These are phyloP conservation scores for Adiantum capillusveneris DNA, from an alignment of 75 land plant genomes.

Conservation along the genomic window DNA sequence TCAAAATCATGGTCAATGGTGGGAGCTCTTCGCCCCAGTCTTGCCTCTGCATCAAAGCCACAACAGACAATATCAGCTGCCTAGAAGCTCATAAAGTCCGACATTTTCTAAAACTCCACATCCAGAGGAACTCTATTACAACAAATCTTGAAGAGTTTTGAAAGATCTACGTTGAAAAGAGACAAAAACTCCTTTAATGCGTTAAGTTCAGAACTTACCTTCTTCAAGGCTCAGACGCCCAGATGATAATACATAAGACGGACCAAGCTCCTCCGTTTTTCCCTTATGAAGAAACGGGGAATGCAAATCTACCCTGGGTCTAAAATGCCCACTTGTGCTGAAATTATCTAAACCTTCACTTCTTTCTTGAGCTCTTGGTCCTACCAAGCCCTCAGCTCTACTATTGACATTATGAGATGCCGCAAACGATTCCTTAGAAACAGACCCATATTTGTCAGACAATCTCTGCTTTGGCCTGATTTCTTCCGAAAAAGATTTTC, in stretches of 20 bases:
- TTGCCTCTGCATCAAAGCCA: not conserved
- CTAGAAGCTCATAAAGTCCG: not conserved
- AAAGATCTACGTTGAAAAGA: no score
- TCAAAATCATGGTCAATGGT: constrained; percentile 2
- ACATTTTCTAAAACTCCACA: no score
- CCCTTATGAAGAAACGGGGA: not conserved
- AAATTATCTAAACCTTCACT: not conserved
- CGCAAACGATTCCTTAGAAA: no score
- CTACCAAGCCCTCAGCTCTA: no score
- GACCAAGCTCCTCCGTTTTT: not conserved
- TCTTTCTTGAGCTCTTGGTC: no score
- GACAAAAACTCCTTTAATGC: no score
- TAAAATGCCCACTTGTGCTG: not conserved
- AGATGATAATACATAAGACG: constrained; percentile 3
- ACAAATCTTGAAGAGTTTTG: no score
- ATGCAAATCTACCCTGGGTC: not conserved
- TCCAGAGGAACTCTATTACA: no score
- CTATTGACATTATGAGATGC: no score
- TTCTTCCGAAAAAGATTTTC: no score
- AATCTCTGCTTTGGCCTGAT: no score
- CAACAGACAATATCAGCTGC: not conserved
- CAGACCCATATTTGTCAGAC: no score
- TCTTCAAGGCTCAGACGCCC: constrained; percentile 1
- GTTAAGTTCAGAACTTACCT: not conserved
- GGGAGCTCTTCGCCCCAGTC: not conserved